Conservation (phyloP, 1,284 basidiomycete genomes). For the Tylopilus sp. region DNA sequence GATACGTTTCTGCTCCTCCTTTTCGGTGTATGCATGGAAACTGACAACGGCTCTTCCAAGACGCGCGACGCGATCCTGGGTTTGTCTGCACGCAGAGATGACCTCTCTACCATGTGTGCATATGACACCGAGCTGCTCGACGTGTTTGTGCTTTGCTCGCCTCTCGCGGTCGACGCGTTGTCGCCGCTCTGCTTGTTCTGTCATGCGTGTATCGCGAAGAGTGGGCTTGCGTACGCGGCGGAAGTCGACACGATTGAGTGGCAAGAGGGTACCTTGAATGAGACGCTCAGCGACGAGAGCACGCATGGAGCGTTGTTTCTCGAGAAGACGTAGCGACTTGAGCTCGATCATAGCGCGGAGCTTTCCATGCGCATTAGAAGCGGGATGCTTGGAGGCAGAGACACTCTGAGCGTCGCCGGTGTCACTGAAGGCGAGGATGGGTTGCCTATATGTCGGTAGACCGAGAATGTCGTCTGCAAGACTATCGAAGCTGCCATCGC, state of each 20-base stretch:
- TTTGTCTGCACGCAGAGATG: slow-evolving; percentile 55
- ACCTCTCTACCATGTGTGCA: slow-evolving; percentile 81
- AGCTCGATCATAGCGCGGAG: slow-evolving; percentile 91
- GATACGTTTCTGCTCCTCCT: slow-evolving; percentile 97
- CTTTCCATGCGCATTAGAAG: slow-evolving; percentile 67
- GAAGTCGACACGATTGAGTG: slow-evolving; percentile 89
- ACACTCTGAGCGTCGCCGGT: background rate
- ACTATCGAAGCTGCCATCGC: slow-evolving; percentile 65
- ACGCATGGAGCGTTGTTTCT: slow-evolving; percentile 85
- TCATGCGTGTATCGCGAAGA: slow-evolving; percentile 84
- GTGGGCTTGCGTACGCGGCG: slow-evolving; percentile 84
- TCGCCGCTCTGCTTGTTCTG: slow-evolving; percentile 86
- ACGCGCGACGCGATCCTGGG: slow-evolving; percentile 75
- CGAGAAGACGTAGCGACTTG: slow-evolving; percentile 84
- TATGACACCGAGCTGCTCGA: slow-evolving; percentile 89
- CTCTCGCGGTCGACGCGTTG: slow-evolving; percentile 91
- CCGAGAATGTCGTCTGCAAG: slow-evolving; percentile 46
- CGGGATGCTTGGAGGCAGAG: slow-evolving; percentile 39
- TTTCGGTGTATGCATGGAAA: slow-evolving; percentile 88
- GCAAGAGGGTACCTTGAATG: slow-evolving; percentile 85
- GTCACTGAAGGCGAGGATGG: background rate
- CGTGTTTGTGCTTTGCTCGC: slow-evolving; percentile 93
- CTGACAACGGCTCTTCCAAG: slow-evolving; percentile 83
- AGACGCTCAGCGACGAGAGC: slow-evolving; percentile 85
- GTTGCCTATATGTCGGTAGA: slow-evolving; percentile 44